A percentile compares a stretch with the other conserved stretches of the same genome.
Conservation (phyloP, 1,284 basidiomycete species). For the Cutaneotrichosporon cutaneum region DNA sequence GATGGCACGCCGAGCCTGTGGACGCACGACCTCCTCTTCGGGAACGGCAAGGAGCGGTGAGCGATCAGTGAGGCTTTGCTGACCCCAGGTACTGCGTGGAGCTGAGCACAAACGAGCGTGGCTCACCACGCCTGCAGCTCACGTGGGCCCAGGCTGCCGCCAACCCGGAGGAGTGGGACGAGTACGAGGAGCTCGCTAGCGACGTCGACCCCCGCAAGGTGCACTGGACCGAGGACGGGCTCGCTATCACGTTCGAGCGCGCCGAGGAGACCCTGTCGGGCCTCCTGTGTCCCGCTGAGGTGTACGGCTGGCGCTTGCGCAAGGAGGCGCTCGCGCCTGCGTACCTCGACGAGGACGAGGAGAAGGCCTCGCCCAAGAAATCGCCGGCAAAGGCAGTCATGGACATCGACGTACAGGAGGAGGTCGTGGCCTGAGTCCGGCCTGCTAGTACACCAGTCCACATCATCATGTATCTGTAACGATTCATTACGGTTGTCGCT, state of each 20-base stretch:
- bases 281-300: constrained; percentile 9
- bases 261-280: constrained; percentile 4
- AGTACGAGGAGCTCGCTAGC: neutral
- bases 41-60: constrained; percentile 13
- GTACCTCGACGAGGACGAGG: constrained; percentile 9
- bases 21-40: constrained; percentile 23
- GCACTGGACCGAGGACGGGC: constrained; percentile 18
- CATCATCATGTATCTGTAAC: constrained; percentile 1
- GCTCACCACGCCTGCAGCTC: constrained; percentile 9
- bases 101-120: constrained; percentile 8
- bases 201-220: constrained; percentile 12
- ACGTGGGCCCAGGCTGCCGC: neutral
- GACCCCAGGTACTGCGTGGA: constrained; percentile 15
- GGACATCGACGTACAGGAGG: neutral
- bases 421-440: neutral
- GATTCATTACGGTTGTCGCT: constrained; percentile 18
- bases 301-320: constrained; percentile 16
- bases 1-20: constrained; percentile 15
- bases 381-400: neutral
- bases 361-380: neutral
- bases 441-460: neutral
- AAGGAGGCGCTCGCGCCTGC: constrained; percentile 1
- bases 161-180: constrained; percentile 2
- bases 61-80: constrained; percentile 2
- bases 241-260: constrained; percentile 14